Evolutionary conservation across 139 green algal species (phyloP).

Genomic region (Picochlorum sp.): DNA sequence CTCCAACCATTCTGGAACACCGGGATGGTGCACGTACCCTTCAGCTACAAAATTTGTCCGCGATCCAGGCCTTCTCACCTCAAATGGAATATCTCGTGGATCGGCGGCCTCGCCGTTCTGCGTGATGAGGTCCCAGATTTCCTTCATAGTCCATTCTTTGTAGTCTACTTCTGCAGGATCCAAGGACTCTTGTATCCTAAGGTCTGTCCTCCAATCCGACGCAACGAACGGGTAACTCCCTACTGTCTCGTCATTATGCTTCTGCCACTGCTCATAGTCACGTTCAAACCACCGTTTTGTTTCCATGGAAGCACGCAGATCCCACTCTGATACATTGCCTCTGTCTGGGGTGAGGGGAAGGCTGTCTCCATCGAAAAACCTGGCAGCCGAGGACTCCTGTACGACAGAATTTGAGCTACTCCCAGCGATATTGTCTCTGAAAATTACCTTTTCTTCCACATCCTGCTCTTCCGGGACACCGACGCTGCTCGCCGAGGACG

Average conservation of each 20-base stretch:
- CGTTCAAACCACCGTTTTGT: constrained; percentile 18
- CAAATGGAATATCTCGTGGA: constrained; percentile 18
- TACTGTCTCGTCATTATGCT: not conserved
- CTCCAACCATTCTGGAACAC: constrained; percentile 19
- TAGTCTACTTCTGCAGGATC: constrained; percentile 17
- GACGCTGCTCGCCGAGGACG: no score
- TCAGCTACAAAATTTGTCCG: constrained; percentile 6
- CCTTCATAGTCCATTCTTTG: constrained; percentile 26
- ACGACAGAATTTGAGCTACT: not conserved
- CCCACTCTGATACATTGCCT: constrained; percentile 18
- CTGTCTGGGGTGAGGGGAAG: not conserved
- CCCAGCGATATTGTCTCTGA: not conserved
- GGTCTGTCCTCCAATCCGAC: constrained; percentile 27
- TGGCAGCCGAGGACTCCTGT: not conserved
- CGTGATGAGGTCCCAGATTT: constrained; percentile 39
- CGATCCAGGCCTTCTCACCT: not conserved
- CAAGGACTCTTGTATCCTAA: constrained; percentile 11
- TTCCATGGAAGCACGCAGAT: constrained; percentile 26
- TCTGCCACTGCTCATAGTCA: constrained; percentile 17
- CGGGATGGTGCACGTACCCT: constrained; percentile 6
- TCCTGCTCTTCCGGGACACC: not conserved
- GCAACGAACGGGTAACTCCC: constrained; percentile 12
- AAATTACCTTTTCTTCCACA: not conserved
- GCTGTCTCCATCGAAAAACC: constrained; percentile 1
- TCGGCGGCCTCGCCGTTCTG: constrained; percentile 19